A percentile compares a stretch with the other conserved stretches of the same genome.
Evolutionary conservation across 2,329 filamentous ascomycete species (phyloP).

Genomic region (Ophiostoma perfectum): DNA sequence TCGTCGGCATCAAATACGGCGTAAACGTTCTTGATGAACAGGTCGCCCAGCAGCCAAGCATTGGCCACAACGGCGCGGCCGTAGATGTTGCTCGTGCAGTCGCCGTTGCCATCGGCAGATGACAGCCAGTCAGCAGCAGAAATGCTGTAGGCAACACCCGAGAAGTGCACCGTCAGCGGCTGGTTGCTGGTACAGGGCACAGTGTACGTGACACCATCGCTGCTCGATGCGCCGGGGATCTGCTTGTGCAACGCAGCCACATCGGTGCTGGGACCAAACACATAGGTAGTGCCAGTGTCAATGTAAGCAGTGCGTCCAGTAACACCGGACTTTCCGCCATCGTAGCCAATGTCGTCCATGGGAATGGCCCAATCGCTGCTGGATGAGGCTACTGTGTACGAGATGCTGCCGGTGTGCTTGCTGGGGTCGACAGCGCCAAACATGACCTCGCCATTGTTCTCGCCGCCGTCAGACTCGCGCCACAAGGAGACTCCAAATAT

Average conservation of each 20-base stretch:
- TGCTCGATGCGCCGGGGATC: constrained; percentile 56
- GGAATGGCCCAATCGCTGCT: constrained; percentile 67
- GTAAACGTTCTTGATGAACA: constrained; percentile 88
- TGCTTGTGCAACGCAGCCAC: constrained; percentile 62
- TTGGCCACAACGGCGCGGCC: constrained; percentile 61
- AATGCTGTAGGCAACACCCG: constrained; percentile 60
- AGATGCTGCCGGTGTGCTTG: constrained; percentile 63
- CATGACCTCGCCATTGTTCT: constrained; percentile 68
- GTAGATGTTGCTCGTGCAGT: constrained; percentile 68
- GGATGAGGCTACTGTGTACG: constrained; percentile 53
- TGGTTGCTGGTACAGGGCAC: constrained; percentile 66
- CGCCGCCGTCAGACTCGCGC: constrained; percentile 59
- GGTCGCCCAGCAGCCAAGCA: constrained; percentile 76
- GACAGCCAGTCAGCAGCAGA: constrained; percentile 66
- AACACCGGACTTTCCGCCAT: constrained; percentile 53
- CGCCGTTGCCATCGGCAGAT: constrained; percentile 35
- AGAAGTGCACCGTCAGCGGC: constrained; percentile 61
- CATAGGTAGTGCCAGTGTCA: constrained; percentile 77
- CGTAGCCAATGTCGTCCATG: constrained; percentile 59
- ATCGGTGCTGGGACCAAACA: constrained; percentile 64
- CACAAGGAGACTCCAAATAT: constrained; percentile 67
- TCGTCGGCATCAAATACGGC: constrained; percentile 74
- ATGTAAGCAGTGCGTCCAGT: constrained; percentile 61
- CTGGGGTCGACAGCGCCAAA: constrained; percentile 65
- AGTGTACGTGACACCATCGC: constrained; percentile 58